Percentiles rank a stretch among this genome's conserved stretches.
Conservation (phyloP, 208 protist species). For the Wallacemonas sp. region DNA sequence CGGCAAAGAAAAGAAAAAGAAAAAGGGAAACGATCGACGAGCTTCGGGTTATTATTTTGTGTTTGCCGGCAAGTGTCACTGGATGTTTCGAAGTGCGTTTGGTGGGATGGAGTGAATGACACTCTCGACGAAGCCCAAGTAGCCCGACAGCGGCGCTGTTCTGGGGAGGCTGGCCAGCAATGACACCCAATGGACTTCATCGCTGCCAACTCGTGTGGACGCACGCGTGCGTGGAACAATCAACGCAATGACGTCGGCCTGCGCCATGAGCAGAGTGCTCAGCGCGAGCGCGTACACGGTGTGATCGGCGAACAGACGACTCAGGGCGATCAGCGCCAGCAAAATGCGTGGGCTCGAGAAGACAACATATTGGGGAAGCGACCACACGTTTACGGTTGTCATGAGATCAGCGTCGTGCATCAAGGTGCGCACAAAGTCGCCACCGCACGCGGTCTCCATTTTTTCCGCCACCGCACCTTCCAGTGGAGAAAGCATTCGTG, state of each 20-base stretch:
- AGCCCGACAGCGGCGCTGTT: conserved; percentile 16
- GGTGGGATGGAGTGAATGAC: conserved; percentile 48
- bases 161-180: not conserved
- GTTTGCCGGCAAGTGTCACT: not conserved
- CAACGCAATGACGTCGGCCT: conserved; percentile 32
- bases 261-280: conserved; percentile 50
- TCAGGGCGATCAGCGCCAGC: conserved; percentile 23
- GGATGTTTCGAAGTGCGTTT: conserved; percentile 7
- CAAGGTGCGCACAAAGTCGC: not conserved
- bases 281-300: conserved; percentile 33
- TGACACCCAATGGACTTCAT: not conserved
- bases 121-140: conserved; percentile 51
- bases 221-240: conserved; percentile 4
- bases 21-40: not conserved
- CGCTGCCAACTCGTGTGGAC: not conserved
- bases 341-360: conserved; percentile 42
- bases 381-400: conserved; percentile 33
- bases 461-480: not conserved
- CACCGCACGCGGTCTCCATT: not conserved
- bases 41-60: too few species aligned
- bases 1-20: not conserved
- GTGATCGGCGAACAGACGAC: conserved; percentile 24
- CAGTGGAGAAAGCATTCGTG: not conserved
- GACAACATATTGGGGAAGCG: conserved; percentile 52
- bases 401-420: not conserved